Conservation (phyloP, 2,329 filamentous ascomycete species). For the Calonectria leucothoes region DNA sequence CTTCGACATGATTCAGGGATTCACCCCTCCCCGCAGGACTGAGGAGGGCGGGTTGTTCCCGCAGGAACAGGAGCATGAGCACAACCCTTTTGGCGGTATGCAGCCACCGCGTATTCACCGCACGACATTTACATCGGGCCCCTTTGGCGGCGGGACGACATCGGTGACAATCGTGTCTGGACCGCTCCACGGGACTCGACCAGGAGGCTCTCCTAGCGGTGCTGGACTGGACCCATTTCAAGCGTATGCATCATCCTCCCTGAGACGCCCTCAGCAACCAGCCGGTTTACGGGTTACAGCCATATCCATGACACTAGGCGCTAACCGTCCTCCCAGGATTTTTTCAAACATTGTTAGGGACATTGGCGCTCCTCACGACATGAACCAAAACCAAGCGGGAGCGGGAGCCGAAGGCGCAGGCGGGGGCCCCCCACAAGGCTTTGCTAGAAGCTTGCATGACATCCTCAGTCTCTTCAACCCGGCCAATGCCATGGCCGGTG, state of each 20-base stretch:
- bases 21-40: conserved; percentile 40
- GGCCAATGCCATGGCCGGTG: conserved; percentile 70
- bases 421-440: conserved; percentile 33
- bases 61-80: conserved; percentile 22
- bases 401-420: conserved; percentile 30
- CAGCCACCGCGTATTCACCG: conserved; percentile 46
- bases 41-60: conserved; percentile 27
- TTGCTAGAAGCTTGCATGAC: conserved; percentile 58
- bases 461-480: conserved; percentile 67
- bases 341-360: conserved; percentile 59
- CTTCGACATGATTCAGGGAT: conserved; percentile 55
- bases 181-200: conserved; percentile 39
- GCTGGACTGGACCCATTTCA: conserved; percentile 56
- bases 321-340: conserved; percentile 55
- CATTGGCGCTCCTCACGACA: conserved; percentile 47
- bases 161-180: conserved; percentile 62
- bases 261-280: conserved; percentile 19
- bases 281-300: conserved; percentile 31
- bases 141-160: conserved; percentile 55
- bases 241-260: conserved; percentile 54
- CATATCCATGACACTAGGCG: conserved; percentile 32
- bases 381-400: conserved; percentile 40
- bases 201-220: conserved; percentile 29
- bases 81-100: conserved; percentile 35
- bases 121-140: conserved; percentile 51